Base-by-base conservation (phyloP, 331 rosid genomes). In the Pyrus hybrid region DNA sequence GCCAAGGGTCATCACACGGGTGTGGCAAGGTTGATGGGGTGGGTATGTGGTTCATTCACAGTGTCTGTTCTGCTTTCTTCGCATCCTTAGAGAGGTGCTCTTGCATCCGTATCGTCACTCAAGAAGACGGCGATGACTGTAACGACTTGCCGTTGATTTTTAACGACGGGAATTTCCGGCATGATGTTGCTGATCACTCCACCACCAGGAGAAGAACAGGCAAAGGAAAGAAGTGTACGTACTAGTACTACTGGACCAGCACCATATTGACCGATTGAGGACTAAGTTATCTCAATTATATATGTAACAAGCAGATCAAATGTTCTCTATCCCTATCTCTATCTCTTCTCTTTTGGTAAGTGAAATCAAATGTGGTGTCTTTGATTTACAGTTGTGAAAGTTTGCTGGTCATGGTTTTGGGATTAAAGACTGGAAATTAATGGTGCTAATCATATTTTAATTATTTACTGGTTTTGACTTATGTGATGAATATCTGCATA, bases 21-120 rank as follows among this genome's bases (percentile, higher is more conserved):
- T 84, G 90, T 41, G 81, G 92, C 49, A 91, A 87, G 81, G 63
- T 91, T 37, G 93, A 91, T 63, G 87, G 93, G 1, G 89, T 89
- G 51, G 97, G 85, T 54, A 88, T 76, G 90, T 91, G 95, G 97
- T 83, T 91, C 82, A 13, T 91, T 70, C 85, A 89, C 45, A 87
- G 97, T 18, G 83, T 91, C 47, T 70, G 89, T 0, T 77, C 86
- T 37, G 93, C 87, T 58, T 91, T 91, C 72, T 91, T 91, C 13
- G 93, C 97, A 0, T 91, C 97, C 49, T 60, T 91, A 53, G 89
- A 89, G 37, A 80, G 90, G 8, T 91, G 88, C 64, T 91, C 91
- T 58, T 91, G 97, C 88, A 85, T 91, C 80, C 93, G 91, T 64
- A 88, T 91, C 74, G 83, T 88, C 68, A 89, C 97, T 0, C 78